Percentiles rank a stretch among this genome's conserved stretches.
phyloP scores from a whole-genome alignment of 176 grass and related monocot species.

The Ensete ventricosum region DNA sequence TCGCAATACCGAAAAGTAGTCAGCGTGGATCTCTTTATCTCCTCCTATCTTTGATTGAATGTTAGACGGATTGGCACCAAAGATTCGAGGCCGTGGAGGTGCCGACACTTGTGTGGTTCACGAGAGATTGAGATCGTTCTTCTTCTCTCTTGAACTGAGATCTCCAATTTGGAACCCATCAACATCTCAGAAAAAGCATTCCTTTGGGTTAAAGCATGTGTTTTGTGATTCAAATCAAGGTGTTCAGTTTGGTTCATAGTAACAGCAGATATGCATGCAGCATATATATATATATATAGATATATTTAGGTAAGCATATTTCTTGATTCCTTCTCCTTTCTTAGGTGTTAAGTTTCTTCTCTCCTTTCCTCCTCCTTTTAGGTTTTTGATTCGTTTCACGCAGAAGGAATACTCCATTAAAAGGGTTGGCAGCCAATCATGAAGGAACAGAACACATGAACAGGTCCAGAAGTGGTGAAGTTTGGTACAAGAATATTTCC shows the following conservation, averaged over 20 bases:
- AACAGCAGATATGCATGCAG: too few species aligned
- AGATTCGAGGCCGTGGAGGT: neutral
- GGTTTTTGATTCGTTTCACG: slow-evolving; percentile 1
- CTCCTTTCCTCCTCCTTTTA: neutral
- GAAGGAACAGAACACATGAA: slow-evolving; percentile 3
- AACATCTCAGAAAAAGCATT: neutral
- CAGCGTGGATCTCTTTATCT: neutral
- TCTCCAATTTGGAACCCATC: neutral
- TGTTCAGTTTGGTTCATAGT: too few species aligned
- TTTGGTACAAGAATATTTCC: slow-evolving; percentile 13
- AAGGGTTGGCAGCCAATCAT: neutral
- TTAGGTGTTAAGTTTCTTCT: neutral
- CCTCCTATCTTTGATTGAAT: too few species aligned
- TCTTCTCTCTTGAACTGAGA: neutral
- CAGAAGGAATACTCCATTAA: neutral
- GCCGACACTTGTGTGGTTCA: neutral
- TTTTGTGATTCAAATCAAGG: too few species aligned
- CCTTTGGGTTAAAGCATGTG: neutral
- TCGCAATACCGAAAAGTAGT: neutral
- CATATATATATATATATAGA: too few species aligned
- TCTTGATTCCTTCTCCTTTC: too few species aligned
- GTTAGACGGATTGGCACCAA: too few species aligned
- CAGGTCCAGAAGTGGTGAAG: neutral
- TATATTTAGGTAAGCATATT: too few species aligned
- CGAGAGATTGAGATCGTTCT: neutral